phyloP scores from a whole-genome alignment of 345 rosid species.

The Salix caprea region DNA sequence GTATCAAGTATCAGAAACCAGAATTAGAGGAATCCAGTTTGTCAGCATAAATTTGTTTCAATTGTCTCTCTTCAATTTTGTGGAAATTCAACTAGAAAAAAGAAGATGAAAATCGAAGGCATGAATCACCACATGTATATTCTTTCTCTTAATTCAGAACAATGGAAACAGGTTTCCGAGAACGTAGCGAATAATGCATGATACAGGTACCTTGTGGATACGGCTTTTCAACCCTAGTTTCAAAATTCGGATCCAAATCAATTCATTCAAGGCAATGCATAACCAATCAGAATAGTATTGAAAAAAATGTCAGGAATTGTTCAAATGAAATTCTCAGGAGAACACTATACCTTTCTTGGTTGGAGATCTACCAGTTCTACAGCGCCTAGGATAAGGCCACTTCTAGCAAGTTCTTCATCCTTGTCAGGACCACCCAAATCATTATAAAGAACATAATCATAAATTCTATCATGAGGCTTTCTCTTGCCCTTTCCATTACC shows the following conservation, averaged over 20 bases:
- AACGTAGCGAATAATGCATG: neutral
- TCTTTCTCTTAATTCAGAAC: neutral
- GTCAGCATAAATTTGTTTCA: neutral
- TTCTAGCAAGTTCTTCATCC: constrained; percentile 55
- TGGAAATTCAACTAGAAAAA: neutral
- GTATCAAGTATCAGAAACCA: constrained; percentile 17
- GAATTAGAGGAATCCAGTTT: neutral
- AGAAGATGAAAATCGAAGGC: neutral
- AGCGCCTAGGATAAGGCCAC: constrained; percentile 86
- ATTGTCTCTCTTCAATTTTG: neutral
- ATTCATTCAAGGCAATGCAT: constrained; percentile 4
- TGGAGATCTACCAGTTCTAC: constrained; percentile 85
- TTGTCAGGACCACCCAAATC: constrained; percentile 86
- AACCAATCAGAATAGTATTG: neutral
- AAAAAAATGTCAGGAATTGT: neutral
- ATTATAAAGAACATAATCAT: constrained; percentile 74
- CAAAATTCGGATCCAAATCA: constrained; percentile 51
- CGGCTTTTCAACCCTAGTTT: constrained; percentile 78
- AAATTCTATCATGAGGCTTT: constrained; percentile 65
- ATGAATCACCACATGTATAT: neutral
- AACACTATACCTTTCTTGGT: constrained; percentile 46
- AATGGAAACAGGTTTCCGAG: neutral
- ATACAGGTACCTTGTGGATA: constrained; percentile 54
- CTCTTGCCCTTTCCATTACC: constrained; percentile 79
- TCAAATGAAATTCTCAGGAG: neutral